These are phyloP conservation scores for Aechmea fasciata DNA, from an alignment of 176 grass and related monocot genomes.

Conservation along the genomic window DNA sequence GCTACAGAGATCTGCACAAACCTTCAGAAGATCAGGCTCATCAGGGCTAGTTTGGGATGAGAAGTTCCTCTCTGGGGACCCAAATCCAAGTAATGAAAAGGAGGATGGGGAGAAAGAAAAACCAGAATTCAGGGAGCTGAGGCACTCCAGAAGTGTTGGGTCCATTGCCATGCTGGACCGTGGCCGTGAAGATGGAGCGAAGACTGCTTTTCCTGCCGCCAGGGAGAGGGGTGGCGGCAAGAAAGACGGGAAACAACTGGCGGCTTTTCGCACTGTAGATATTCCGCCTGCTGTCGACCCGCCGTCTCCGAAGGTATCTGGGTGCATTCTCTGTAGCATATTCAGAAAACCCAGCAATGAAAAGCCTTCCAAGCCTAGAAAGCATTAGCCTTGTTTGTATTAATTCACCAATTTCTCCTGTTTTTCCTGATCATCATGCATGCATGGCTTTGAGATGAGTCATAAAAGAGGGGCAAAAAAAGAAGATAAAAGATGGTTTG, in stretches of 20 bases:
- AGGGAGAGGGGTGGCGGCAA: constrained; percentile 20
- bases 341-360: constrained; percentile 27
- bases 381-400: constrained; percentile 5
- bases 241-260: constrained; percentile 29
- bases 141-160: constrained; percentile 56
- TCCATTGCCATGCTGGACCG: constrained; percentile 34
- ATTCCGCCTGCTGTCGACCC: constrained; percentile 59
- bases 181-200: background rate
- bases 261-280: constrained; percentile 42
- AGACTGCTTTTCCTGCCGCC: constrained; percentile 3
- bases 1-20: constrained; percentile 72
- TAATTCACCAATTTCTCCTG: background rate
- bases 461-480: background rate
- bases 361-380: constrained; percentile 4
- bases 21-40: constrained; percentile 80
- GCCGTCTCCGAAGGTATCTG: constrained; percentile 59
- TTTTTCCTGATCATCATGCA: background rate
- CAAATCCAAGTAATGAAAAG: constrained; percentile 12
- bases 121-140: constrained; percentile 37
- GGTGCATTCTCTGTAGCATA: constrained; percentile 65
- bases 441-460: background rate
- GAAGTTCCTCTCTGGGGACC: constrained; percentile 41
- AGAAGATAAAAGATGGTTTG: no score
- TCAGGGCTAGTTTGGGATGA: constrained; percentile 79
- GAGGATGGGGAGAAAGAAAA: background rate